These are phyloP conservation scores for Exophiala alcalophila DNA, from an alignment of 2,329 filamentous ascomycete species.

Conservation along the genomic window DNA sequence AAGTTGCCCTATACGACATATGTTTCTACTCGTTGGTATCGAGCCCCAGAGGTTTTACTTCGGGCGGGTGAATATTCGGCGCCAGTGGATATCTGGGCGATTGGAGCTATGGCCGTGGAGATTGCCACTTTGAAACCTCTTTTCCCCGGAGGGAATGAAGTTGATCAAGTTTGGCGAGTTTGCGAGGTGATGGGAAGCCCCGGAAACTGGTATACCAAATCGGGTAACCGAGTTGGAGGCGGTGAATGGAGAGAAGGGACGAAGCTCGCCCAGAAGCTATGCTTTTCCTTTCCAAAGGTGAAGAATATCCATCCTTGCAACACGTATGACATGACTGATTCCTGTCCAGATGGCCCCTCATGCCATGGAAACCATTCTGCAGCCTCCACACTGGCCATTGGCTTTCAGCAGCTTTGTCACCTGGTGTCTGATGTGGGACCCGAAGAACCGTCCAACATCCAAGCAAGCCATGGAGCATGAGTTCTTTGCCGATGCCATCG, in stretches of 20 bases:
- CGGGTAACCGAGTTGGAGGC: conserved; percentile 79
- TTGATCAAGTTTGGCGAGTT: conserved; percentile 97
- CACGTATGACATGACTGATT: conserved; percentile 16
- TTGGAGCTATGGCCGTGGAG: conserved; percentile 98
- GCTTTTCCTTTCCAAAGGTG: conserved; percentile 92
- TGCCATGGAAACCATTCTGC: conserved; percentile 89
- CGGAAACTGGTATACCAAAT: conserved; percentile 95
- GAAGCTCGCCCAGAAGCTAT: conserved; percentile 86
- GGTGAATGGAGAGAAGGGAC: conserved; percentile 97
- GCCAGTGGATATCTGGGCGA: conserved; percentile 96
- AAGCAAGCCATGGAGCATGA: conserved; percentile 92
- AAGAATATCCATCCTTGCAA: conserved; percentile 23
- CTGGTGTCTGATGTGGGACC: conserved; percentile 99
- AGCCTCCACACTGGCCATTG: conserved; percentile 84
- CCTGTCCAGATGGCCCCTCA: conserved; percentile 87
- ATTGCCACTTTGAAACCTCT: conserved; percentile 93
- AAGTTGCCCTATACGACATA: conserved; percentile 97
- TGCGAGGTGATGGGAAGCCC: conserved; percentile 99
- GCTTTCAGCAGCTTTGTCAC: conserved; percentile 91
- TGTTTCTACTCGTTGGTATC: conserved; percentile 94
- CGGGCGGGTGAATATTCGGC: conserved; percentile 95
- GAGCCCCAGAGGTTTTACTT: conserved; percentile 86
- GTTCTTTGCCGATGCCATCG: conserved; percentile 88
- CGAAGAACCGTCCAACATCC: conserved; percentile 84
- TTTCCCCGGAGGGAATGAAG: conserved; percentile 96